Conservation (phyloP, 225 moss, liverwort and hornwort species). For the Pseudoscleropodium purum region DNA sequence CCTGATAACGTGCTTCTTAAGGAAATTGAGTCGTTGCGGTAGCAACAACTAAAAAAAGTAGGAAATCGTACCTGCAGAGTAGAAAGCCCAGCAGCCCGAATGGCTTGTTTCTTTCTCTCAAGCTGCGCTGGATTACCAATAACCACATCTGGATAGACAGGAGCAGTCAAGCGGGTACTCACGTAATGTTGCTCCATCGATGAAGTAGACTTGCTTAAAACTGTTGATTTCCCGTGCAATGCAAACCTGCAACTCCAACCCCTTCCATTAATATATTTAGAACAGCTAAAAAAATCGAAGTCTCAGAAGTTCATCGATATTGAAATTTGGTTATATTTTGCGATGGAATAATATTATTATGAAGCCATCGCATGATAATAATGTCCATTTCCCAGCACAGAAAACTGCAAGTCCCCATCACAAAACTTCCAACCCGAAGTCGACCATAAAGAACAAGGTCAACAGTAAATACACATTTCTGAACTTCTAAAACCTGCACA, state of each 20-base stretch:
- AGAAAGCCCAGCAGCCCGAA: slow-evolving; percentile 54
- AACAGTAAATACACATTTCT: neutral
- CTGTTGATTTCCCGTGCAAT: slow-evolving; percentile 13
- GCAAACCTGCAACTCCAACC: slow-evolving; percentile 40
- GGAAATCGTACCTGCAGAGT: slow-evolving; percentile 38
- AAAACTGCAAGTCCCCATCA: neutral
- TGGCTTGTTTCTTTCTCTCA: slow-evolving; percentile 62
- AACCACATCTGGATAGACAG: slow-evolving; percentile 35
- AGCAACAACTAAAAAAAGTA: neutral
- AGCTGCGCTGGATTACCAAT: slow-evolving; percentile 53
- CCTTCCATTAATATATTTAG: neutral
- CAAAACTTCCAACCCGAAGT: neutral
- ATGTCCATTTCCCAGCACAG: neutral
- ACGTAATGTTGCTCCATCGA: slow-evolving; percentile 52
- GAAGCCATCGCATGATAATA: neutral
- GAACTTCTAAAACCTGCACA: neutral
- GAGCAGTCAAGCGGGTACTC: slow-evolving; percentile 13
- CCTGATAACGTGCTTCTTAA: neutral
- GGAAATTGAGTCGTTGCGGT: neutral
- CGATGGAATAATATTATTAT: neutral
- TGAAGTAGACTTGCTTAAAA: slow-evolving; percentile 30
- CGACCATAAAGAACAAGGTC: neutral
- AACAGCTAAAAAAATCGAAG: neutral
- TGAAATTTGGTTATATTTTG: neutral
- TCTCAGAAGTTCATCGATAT: neutral